phyloP scores from a whole-genome alignment of 495 filamentous ascomycete species.

The Pyrenopolyporus hunteri region DNA sequence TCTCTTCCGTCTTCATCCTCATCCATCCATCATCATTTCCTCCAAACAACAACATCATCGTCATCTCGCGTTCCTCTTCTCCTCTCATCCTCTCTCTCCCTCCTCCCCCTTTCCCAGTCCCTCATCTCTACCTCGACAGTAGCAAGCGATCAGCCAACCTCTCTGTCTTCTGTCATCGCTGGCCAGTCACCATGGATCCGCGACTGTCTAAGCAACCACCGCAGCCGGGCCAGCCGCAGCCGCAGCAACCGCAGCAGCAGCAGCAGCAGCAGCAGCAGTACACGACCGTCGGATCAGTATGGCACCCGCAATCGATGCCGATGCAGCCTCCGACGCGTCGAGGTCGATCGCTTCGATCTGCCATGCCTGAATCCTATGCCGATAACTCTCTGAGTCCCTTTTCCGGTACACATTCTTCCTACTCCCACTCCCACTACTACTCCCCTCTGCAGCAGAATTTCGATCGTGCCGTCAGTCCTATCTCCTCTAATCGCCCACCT shows the following conservation, averaged over 20 bases:
- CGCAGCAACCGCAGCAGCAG: neutral
- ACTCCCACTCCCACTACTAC: constrained; percentile 42
- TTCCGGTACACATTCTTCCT: neutral
- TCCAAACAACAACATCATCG: neutral
- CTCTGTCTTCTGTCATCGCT: neutral
- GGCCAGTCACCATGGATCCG: constrained; percentile 17
- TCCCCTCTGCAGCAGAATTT: constrained; percentile 56
- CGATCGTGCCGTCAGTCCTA: constrained; percentile 51
- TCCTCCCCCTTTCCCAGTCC: neutral
- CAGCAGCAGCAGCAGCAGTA: constrained; percentile 34
- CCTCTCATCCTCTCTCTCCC: neutral
- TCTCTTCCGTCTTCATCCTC: neutral
- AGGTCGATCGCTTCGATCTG: constrained; percentile 44
- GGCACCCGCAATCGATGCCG: constrained; percentile 47
- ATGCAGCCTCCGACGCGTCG: constrained; percentile 54
- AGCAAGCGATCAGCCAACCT: neutral
- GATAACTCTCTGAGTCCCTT: constrained; percentile 17
- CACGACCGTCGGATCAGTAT: constrained; percentile 56
- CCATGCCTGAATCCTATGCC: constrained; percentile 28
- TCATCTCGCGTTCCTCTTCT: constrained; percentile 13
- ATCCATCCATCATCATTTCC: constrained; percentile 13
- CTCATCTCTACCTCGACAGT: neutral
- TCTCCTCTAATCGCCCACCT: neutral
- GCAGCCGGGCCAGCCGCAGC: neutral
- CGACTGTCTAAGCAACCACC: neutral